Conservation (phyloP, 306 rosid species). For the Pyrus communis region DNA sequence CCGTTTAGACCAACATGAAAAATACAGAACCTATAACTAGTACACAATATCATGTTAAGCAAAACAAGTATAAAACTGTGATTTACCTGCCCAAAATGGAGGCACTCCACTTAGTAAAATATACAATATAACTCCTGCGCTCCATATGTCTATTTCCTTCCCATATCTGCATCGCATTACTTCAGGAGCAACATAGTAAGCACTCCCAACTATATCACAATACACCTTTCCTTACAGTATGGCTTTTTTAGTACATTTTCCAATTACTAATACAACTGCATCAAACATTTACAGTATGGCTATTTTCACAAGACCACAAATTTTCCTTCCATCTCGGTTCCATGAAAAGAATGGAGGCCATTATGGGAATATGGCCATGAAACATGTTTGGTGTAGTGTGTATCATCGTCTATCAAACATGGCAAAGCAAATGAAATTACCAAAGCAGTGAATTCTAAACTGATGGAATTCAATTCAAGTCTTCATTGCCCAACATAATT, state of each 20-base stretch:
- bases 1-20: not conserved
- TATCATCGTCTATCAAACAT: not conserved
- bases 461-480: not conserved
- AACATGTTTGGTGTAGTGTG: not conserved
- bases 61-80: not conserved
- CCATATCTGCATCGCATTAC: constrained; percentile 68
- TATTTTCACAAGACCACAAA: too few species aligned
- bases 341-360: not conserved
- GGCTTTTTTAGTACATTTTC: not conserved
- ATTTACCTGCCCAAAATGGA: constrained; percentile 93
- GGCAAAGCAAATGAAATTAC: not conserved
- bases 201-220: constrained; percentile 76
- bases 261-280: not conserved
- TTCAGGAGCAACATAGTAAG: constrained; percentile 91
- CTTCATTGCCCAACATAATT: not conserved
- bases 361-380: not conserved
- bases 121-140: constrained; percentile 77
- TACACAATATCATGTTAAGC: not conserved
- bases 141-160: constrained; percentile 81
- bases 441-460: not conserved
- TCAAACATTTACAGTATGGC: too few species aligned
- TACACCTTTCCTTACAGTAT: constrained; percentile 71
- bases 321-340: not conserved
- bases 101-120: constrained; percentile 83
- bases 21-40: not conserved